Evolutionary conservation across 345 rosid genomes (phyloP).

Genomic region (Raphanus raphanistrum): DNA sequence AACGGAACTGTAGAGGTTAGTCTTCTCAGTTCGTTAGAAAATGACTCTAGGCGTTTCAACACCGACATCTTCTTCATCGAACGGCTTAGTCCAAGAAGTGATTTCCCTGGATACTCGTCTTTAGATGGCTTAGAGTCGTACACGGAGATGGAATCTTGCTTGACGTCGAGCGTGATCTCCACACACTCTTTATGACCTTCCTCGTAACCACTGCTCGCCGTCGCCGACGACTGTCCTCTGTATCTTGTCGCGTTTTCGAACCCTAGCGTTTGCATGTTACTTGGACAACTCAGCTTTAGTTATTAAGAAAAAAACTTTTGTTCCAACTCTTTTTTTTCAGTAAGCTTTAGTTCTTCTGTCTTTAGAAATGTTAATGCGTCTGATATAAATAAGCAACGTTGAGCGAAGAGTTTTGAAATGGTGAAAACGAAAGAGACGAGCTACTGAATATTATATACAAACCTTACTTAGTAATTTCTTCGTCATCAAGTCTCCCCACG

Average conservation of each 20-base stretch:
- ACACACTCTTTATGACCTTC: not conserved
- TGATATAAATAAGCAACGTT: not conserved
- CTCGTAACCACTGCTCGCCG: not conserved
- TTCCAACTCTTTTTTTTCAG: too few species aligned
- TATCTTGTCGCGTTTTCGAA: not conserved
- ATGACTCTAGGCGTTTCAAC: not conserved
- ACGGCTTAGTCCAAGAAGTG: not conserved
- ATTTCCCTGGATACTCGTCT: not conserved
- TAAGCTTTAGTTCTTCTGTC: not conserved
- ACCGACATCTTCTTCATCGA: not conserved
- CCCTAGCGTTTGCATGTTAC: not conserved
- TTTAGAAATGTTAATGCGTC: not conserved
- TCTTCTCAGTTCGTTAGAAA: not conserved
- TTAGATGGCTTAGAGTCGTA: not conserved
- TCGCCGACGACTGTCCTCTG: not conserved
- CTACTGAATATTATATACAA: not conserved
- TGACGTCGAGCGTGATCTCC: not conserved
- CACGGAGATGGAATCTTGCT: not conserved
- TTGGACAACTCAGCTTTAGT: not conserved
- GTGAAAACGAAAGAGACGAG: not conserved
- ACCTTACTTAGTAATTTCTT: not conserved
- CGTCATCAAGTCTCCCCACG: slow-evolving; percentile 15
- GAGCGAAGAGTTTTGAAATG: not conserved
- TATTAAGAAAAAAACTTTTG: too few species aligned
- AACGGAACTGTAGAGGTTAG: not conserved